phyloP scores from a whole-genome alignment of 148 eudicot genomes.

The Pharnaceum exiguum region DNA sequence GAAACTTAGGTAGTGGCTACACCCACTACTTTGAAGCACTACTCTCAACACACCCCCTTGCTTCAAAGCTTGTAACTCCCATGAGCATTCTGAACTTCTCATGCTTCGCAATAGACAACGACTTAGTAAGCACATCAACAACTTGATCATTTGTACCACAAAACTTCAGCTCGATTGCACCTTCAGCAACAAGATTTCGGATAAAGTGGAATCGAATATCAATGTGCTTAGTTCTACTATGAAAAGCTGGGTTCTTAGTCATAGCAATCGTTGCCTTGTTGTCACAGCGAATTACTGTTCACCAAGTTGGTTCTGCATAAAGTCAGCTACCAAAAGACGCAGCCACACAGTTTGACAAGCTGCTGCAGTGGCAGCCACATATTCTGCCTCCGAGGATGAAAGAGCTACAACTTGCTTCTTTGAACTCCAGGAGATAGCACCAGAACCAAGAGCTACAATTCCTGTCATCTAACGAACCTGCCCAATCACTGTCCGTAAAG shows the following conservation, averaged over 20 bases:
- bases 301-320: neutral
- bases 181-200: neutral
- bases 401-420: slow-evolving; percentile 14
- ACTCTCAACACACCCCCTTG: no score
- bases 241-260: slow-evolving; percentile 7
- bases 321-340: neutral
- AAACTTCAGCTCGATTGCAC: neutral
- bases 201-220: slow-evolving; percentile 11
- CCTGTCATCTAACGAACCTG: neutral
- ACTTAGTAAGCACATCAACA: neutral
- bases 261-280: slow-evolving; percentile 11
- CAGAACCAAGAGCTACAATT: neutral
- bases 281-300: slow-evolving; percentile 7
- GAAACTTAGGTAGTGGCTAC: no score
- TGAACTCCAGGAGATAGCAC: no score
- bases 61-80: no score
- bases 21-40: no score
- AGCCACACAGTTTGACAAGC: no score
- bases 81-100: no score
- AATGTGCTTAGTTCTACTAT: slow-evolving; percentile 14
- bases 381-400: slow-evolving; percentile 7
- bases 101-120: neutral
- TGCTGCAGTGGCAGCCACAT: no score
- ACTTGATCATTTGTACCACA: no score
- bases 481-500: neutral